Conservation (phyloP, 2,329 filamentous ascomycete genomes). For the Blumeria hordei region DNA sequence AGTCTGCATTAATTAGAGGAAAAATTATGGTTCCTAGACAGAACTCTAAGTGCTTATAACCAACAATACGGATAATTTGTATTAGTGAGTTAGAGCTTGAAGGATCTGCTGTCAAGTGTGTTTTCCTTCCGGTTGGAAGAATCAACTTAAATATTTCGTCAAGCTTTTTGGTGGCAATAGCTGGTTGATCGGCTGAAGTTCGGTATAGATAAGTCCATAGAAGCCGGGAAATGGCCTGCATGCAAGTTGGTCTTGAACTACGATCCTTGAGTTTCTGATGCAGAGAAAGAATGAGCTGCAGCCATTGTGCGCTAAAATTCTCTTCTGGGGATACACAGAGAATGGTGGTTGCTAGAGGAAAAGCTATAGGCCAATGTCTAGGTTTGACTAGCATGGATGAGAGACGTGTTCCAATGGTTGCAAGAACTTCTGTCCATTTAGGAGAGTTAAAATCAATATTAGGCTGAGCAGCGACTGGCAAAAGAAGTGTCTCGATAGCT, state of each 20-base stretch:
- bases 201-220: slow-evolving; percentile 91
- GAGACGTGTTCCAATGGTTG: slow-evolving; percentile 53
- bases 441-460: slow-evolving; percentile 52
- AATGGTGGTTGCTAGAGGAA: slow-evolving; percentile 67
- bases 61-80: slow-evolving; percentile 82
- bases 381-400: slow-evolving; percentile 75
- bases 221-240: slow-evolving; percentile 74
- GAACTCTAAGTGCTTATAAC: slow-evolving; percentile 78
- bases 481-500: slow-evolving; percentile 61
- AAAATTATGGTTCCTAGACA: slow-evolving; percentile 90
- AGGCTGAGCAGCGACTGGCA: slow-evolving; percentile 67
- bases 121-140: slow-evolving; percentile 55
- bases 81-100: slow-evolving; percentile 76
- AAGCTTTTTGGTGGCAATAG: slow-evolving; percentile 48
- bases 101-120: slow-evolving; percentile 60
- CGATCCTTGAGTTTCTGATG: slow-evolving; percentile 72
- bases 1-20: slow-evolving; percentile 74
- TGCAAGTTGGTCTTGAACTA: slow-evolving; percentile 47
- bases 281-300: slow-evolving; percentile 52
- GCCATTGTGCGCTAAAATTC: slow-evolving; percentile 65
- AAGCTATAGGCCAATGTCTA: slow-evolving; percentile 73
- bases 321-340: slow-evolving; percentile 76
- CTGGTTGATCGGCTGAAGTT: slow-evolving; percentile 40
- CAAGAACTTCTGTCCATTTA: slow-evolving; percentile 71
- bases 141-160: slow-evolving; percentile 77